phyloP scores from a whole-genome alignment of 768 basidiomycete genomes.

The Leccinellum rugosiceps region DNA sequence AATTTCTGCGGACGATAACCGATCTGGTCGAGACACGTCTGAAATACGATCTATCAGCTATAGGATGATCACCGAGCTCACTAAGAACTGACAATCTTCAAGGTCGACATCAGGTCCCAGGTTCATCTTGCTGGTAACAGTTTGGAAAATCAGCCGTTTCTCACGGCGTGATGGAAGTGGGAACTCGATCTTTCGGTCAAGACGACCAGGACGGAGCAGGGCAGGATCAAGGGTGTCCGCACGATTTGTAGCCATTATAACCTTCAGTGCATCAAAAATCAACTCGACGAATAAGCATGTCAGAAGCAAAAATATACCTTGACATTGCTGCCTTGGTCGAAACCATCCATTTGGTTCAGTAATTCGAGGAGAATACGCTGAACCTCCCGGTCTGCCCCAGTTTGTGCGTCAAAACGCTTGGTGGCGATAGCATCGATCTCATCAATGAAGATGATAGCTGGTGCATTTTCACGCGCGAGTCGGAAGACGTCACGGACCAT shows the following conservation, averaged over 20 bases:
- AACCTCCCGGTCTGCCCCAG: constrained; percentile 97
- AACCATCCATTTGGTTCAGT: constrained; percentile 99
- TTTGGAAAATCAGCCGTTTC: constrained; percentile 97
- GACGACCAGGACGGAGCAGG: constrained; percentile 91
- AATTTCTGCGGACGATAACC: constrained; percentile 93
- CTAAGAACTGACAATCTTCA: constrained; percentile 82
- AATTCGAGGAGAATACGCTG: constrained; percentile 97
- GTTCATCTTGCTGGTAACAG: constrained; percentile 96
- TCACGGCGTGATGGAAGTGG: constrained; percentile 92
- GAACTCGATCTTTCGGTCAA: constrained; percentile 99
- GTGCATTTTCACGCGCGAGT: constrained; percentile 93
- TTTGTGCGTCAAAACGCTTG: constrained; percentile 99
- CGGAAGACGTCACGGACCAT: constrained; percentile 99
- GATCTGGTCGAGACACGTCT: constrained; percentile 97
- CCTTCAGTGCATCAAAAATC: constrained; percentile 43
- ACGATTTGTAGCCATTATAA: constrained; percentile 99
- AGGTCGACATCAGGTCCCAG: constrained; percentile 96
- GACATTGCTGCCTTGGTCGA: constrained; percentile 97
- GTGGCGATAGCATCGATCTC: constrained; percentile 99
- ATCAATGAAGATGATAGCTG: constrained; percentile 99
- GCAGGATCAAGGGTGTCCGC: constrained; percentile 98
- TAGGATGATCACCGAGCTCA: constrained; percentile 6
- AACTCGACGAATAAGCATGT: not conserved
- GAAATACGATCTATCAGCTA: constrained; percentile 10
- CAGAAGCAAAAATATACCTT: constrained; percentile 54